Evolutionary conservation across 345 rosid genomes (phyloP), one percentile per base, ranked within the genome.

Genomic region (Diplotaxis tenuifolia): DNA sequence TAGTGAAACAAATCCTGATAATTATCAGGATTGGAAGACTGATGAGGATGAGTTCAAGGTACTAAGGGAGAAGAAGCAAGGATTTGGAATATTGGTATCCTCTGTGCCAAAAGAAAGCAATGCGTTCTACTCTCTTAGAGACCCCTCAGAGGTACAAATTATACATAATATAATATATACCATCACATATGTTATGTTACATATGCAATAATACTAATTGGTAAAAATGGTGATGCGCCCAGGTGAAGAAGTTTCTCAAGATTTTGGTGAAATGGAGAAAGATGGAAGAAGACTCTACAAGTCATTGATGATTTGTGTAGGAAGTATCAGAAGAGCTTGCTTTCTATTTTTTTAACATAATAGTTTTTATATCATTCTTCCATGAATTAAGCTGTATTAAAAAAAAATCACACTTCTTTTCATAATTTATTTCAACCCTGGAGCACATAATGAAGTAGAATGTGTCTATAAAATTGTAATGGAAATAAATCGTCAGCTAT

Each of bases 11-110:
- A n/a, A n/a, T n/a, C n/a, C n/a, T n/a, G n/a, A n/a, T n/a, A n/a
- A n/a, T n/a, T n/a, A n/a, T n/a, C n/a, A n/a, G n/a, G n/a, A n/a
- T n/a, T n/a, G n/a, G n/a, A 85, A 64, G 66, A 83, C 86, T 0
- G 99, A 95, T 78, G 99, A 95, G 72, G 98, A 95, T 74, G 99
- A 97, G 21, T 92, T 96, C 76, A 96, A 90, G 90, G 89, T 88
- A 21, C 73, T 95, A 7, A 73, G 88, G 11, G 77, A 89, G 7
- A 78, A 85, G 52, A 84, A 84, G 7, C 73, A 60, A 56, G 99
- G 99, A 7, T 90, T 75, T 73, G 99, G 99, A 6, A 92, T 95
- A 38, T 78, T 95, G 68, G 99, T 92, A 21, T 92, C 98, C 20
- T 70, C 97, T 0, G 83, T 70, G 9, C 97, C 99, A 6, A 92